Percentiles rank a stretch among this genome's conserved stretches.
Conservation (phyloP, 176 grass and related monocot genomes). For the Eleusine indica region DNA sequence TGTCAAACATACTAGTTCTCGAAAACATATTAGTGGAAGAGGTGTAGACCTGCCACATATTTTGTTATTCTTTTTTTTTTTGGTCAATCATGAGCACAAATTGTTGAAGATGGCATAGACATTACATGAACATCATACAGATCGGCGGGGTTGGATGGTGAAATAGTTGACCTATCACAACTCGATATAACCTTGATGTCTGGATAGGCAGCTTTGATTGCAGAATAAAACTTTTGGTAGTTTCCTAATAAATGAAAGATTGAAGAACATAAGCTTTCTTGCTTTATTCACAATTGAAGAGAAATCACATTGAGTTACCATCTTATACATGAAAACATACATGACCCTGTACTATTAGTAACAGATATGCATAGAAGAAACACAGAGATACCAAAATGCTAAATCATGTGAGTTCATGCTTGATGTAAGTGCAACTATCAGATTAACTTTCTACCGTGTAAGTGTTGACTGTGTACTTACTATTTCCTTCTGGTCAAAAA, state of each 20-base stretch:
- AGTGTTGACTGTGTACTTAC: not conserved
- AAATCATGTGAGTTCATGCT: not conserved
- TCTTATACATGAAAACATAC: not conserved
- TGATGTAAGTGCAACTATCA: not conserved
- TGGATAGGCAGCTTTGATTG: conserved; percentile 82
- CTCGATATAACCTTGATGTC: conserved; percentile 81
- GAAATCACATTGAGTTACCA: not conserved
- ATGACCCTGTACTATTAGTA: not conserved
- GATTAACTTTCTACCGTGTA: not conserved
- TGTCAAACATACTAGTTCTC: conserved; percentile 64
- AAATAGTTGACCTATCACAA: conserved; percentile 73
- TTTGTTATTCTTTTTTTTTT: not conserved
- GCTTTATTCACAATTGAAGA: not conserved
- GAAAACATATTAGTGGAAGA: conserved; percentile 66
- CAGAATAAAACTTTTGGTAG: conserved; percentile 84
- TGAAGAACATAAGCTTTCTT: conserved; percentile 11
- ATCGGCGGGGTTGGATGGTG: conserved; percentile 77
- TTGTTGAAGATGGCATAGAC: conserved; percentile 3
- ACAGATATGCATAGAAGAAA: not conserved
- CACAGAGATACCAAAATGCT: not conserved
- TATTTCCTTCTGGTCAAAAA: not conserved
- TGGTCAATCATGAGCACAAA: not conserved
- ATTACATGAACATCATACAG: conserved; percentile 91
- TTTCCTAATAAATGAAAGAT: conserved; percentile 53
- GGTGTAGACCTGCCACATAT: conserved; percentile 65